phyloP scores from a whole-genome alignment of 2,329 filamentous ascomycete species.

The Pestalotiopsis sp. region DNA sequence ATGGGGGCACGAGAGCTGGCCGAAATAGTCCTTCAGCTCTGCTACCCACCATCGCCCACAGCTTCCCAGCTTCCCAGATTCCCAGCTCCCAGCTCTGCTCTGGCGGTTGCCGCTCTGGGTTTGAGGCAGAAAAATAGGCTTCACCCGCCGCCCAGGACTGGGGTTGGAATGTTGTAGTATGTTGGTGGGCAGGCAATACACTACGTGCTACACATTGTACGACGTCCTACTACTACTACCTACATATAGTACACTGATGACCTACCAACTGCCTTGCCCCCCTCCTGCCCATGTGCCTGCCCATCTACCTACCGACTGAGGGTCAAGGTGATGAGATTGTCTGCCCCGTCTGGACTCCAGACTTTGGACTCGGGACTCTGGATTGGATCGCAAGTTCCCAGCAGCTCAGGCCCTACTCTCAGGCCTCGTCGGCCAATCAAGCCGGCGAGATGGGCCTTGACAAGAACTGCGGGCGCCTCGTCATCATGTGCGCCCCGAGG shows the following conservation, averaged over 20 bases:
- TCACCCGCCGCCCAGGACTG: neutral
- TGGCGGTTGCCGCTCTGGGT: neutral
- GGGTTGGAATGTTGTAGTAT: neutral
- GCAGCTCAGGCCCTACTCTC: neutral
- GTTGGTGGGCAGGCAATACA: neutral
- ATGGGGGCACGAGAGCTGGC: neutral
- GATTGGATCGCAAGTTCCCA: neutral
- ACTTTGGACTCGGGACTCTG: neutral
- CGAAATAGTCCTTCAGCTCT: neutral
- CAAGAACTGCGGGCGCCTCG: neutral
- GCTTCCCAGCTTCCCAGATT: neutral
- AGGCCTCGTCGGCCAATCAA: neutral
- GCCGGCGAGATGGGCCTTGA: neutral
- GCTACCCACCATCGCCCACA: too few species aligned
- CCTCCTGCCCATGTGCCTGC: too few species aligned
- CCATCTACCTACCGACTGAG: too few species aligned
- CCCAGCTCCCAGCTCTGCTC: neutral
- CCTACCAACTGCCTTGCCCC: too few species aligned
- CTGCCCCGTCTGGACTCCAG: too few species aligned
- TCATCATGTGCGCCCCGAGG: neutral
- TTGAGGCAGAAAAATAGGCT: conserved; percentile 6
- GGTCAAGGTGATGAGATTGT: too few species aligned
- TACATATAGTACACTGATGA: too few species aligned
- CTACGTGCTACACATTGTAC: too few species aligned
- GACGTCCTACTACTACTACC: too few species aligned